Evolutionary conservation across 139 green algal genomes (phyloP), one percentile per base, ranked within the genome.

Genomic region (Chlorella sp.): DNA sequence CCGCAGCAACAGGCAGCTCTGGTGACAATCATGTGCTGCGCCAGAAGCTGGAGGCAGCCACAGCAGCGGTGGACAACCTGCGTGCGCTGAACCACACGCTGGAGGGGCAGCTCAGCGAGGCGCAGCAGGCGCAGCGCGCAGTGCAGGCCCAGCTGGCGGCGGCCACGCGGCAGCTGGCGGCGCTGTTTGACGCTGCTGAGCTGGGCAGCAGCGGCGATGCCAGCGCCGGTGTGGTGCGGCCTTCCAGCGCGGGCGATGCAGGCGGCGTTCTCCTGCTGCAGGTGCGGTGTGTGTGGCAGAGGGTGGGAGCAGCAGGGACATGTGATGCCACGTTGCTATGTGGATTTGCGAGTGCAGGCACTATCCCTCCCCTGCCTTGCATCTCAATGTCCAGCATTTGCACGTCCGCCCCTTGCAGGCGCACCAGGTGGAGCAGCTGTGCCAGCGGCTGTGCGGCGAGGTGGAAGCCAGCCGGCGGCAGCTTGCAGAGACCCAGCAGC

Each of bases 41-140:
- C 19, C 81, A 86, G 81, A 64, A 72, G 41, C 70, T 86, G 70
- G 40, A 81, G 32, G 81, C 81, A 20, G 56, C 72, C 2, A 30
- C 36, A 60, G 38, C 44, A 40, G 72, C 80, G 81, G 81, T 80
- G 32, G 67, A 62, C 41, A 67, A 30, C 5, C 43, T 75, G 64
- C 43, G 48, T 46, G 79, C 64, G 64, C 64, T 84, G 32, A 67
- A 51, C 24, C 17, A 3, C 79, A 76, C 64, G n/a, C 79, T 84
- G 62, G 79, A 84, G n/a, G 17, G 64, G 43, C 64, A 84, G 79
- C 79, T 84, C 13, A 48, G 60, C 40, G 77, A 83, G 24, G 77
- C 77, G 7, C 77, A 83, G 77, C 77, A 83, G 62, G 79, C 79
- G 4, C 62, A 76, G 79, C 79, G 75, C 28, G 43, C 26, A 46